Evolutionary conservation across 148 eudicot genomes (phyloP).

Genomic region (Dysphania ambrosioides): DNA sequence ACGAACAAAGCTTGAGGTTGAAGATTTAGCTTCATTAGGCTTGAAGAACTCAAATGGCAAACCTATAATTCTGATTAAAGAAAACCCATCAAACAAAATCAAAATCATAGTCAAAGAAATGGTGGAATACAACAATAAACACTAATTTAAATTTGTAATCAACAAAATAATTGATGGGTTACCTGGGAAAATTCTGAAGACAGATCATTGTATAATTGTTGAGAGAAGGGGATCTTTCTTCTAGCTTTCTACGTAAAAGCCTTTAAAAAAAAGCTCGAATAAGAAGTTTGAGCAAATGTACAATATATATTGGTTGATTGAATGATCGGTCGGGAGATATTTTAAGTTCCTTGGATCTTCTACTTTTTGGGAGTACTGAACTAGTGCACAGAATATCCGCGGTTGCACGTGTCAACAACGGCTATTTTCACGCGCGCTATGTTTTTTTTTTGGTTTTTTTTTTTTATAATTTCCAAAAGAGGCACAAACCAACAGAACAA

Average conservation of each 20-base stretch:
- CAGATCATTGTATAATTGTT: constrained; percentile 44
- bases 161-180: not conserved
- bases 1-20: constrained; percentile 31
- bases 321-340: too few species aligned
- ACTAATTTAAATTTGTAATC: not conserved
- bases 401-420: too few species aligned
- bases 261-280: not conserved
- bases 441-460: too few species aligned
- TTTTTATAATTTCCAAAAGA: too few species aligned
- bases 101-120: not conserved
- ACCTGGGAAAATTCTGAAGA: constrained; percentile 61
- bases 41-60: constrained; percentile 36
- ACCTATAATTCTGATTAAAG: constrained; percentile 34
- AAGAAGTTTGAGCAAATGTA: too few species aligned
- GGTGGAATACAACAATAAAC: not conserved
- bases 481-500: too few species aligned
- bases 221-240: not conserved
- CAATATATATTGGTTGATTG: too few species aligned
- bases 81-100: constrained; percentile 8
- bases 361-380: too few species aligned
- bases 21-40: constrained; percentile 28
- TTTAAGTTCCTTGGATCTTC: too few species aligned
- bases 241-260: not conserved
- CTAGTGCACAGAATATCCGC: too few species aligned
- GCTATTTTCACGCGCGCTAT: too few species aligned